Evolutionary conservation across 352 stramenopile genomes (phyloP), one percentile per base, ranked within the genome.

Genomic region (Phytophthora aleatoria): DNA sequence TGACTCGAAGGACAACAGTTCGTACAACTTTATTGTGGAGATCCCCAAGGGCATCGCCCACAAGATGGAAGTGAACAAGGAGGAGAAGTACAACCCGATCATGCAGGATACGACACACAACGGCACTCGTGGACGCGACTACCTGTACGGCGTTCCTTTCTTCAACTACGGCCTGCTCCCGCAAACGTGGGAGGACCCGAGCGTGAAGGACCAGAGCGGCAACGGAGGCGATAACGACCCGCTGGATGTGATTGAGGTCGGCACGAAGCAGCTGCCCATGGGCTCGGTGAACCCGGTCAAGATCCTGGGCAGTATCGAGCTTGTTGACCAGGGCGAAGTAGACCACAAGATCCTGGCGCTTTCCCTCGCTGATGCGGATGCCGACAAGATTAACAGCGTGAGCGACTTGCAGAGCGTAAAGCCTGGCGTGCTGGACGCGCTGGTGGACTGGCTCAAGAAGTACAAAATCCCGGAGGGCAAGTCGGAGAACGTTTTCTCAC

Each of bases 11-110:
- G 81, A 90, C 47, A 61, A 78, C 53, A 50, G 81, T 50, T 77
- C 74, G 26, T 97, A 98, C 76, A 99, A 99, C 79, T 96, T 99
- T 50, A 88, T 99, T 24, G 97, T 98, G n/a, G 98, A 99, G 81
- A 99, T 99, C 56, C 97, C 97, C 5, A 98, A 98, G 77, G 95
- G 93, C 60, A 91, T 96, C 50, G 97, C 95, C 16, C 94, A 97
- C 50, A 99, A 99, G 83, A 99, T 99, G 96, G 98, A 99, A 74
- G 92, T 99, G 31, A 96, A 96, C 76, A 99, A 99, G 63, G 85
- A 92, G 27, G 53, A 91, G 13, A 67, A 69, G 12, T 89, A 94
- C 76, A 99, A 99, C 76, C 92, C 95, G 5, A 99, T 99, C 77
- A 97, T 95, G 79, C 97, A 99, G 75, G 98, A 99, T 81, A 94